phyloP scores from a whole-genome alignment of 192 early-diverging fungal genomes.

The Coemansia sp. region DNA sequence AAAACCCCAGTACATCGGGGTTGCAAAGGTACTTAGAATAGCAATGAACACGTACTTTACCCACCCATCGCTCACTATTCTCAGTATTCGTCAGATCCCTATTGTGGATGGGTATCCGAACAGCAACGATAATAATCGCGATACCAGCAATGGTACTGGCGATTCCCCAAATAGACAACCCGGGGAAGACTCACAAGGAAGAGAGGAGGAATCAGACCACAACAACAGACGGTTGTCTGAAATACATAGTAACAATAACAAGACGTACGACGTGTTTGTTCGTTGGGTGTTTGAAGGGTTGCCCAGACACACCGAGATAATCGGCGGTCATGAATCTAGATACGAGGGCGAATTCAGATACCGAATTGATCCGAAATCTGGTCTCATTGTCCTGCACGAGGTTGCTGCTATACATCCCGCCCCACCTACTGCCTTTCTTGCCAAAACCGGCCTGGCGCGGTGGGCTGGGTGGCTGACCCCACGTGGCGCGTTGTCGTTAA shows the following conservation, averaged over 20 bases:
- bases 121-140: background rate
- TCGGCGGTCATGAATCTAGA: constrained; percentile 29
- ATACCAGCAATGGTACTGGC: background rate
- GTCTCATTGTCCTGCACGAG: constrained; percentile 39
- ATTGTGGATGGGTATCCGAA: background rate
- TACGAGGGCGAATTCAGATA: constrained; percentile 56
- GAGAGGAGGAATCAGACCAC: background rate
- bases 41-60: constrained; percentile 42
- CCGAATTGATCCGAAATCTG: constrained; percentile 24
- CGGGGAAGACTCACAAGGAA: background rate
- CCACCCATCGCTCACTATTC: constrained; percentile 20
- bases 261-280: constrained; percentile 28
- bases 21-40: constrained; percentile 30
- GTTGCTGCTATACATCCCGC: constrained; percentile 49
- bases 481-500: constrained; percentile 35
- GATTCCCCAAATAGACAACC: background rate
- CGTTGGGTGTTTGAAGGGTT: constrained; percentile 53
- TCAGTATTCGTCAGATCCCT: constrained; percentile 27
- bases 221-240: background rate
- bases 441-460: constrained; percentile 39
- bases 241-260: background rate
- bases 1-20: constrained; percentile 31
- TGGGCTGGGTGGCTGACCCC: constrained; percentile 48
- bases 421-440: constrained; percentile 35
- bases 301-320: constrained; percentile 34